These are phyloP conservation scores for Ailanthus altissimus DNA, from an alignment of 345 rosid species.

Conservation along the genomic window DNA sequence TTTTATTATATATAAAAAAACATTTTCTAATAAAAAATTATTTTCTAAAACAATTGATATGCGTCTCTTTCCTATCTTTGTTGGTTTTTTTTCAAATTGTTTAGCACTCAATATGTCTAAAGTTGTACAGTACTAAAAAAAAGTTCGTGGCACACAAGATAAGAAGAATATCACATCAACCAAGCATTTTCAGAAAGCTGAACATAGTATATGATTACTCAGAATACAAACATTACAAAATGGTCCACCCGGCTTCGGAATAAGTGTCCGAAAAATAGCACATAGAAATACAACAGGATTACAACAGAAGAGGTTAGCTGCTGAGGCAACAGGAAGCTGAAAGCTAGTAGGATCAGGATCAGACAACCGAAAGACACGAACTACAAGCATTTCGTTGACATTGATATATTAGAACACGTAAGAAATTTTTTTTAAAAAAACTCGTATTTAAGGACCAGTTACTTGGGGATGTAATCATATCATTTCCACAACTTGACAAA, in stretches of 20 bases:
- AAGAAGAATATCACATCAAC: too few relatives aligned
- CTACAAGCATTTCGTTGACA: slow-evolving; percentile 16
- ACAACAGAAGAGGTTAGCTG: slow-evolving; percentile 28
- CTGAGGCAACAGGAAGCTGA: slow-evolving; percentile 13
- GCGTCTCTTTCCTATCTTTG: too few relatives aligned
- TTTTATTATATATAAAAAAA: too few relatives aligned
- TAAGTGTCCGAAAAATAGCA: slow-evolving; percentile 4
- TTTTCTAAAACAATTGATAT: too few relatives aligned
- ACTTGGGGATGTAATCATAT: slow-evolving; percentile 7
- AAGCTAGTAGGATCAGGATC: slow-evolving; percentile 14
- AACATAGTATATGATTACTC: too few relatives aligned
- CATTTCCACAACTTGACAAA: slow-evolving; percentile 89
- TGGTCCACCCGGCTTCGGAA: neutral
- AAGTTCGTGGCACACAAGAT: too few relatives aligned
- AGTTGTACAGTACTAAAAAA: too few relatives aligned
- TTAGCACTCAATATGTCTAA: too few relatives aligned
- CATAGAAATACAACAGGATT: slow-evolving; percentile 14
- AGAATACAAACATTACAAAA: neutral
- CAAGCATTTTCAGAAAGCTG: too few relatives aligned
- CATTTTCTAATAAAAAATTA: too few relatives aligned
- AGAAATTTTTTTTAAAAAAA: neutral
- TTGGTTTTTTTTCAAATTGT: too few relatives aligned
- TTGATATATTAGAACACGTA: neutral
- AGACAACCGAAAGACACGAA: slow-evolving; percentile 12
- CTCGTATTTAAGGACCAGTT: slow-evolving; percentile 6